Evolutionary conservation across 352 stramenopile species (phyloP).

Genomic region (Peronospora destructor): DNA sequence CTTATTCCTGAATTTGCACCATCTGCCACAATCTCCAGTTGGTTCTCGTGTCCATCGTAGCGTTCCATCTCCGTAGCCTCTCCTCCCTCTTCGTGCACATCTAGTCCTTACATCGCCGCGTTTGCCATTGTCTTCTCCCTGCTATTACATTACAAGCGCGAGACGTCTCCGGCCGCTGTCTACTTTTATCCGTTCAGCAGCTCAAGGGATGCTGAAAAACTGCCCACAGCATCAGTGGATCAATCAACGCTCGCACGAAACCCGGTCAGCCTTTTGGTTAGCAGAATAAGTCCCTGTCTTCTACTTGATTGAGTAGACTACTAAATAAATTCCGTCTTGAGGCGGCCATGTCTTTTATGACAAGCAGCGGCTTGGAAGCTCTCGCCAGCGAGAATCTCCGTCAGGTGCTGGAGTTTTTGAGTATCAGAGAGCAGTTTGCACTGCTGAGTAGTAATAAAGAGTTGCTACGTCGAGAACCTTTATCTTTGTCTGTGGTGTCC

Average conservation of each 20-base stretch:
- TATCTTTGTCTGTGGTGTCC: slow-evolving; percentile 38
- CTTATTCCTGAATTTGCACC: slow-evolving; percentile 1
- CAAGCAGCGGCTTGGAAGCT: slow-evolving; percentile 15
- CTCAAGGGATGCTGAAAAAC: slow-evolving; percentile 76
- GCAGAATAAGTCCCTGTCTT: slow-evolving; percentile 32
- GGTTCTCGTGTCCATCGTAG: neutral
- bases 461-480: slow-evolving; percentile 36
- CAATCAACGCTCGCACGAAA: slow-evolving; percentile 84
- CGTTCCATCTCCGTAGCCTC: too few species aligned
- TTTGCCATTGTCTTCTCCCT: slow-evolving; percentile 3
- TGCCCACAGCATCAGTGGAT: slow-evolving; percentile 89
- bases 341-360: slow-evolving; percentile 10
- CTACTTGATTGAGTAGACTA: too few species aligned
- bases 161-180: slow-evolving; percentile 5
- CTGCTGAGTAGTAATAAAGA: slow-evolving; percentile 38
- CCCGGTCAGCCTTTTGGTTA: slow-evolving; percentile 62
- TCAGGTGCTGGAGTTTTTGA: slow-evolving; percentile 51
- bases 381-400: slow-evolving; percentile 44
- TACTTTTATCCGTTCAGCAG: slow-evolving; percentile 14
- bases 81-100: neutral
- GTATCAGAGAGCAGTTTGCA: slow-evolving; percentile 47
- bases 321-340: slow-evolving; percentile 1
- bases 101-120: neutral
- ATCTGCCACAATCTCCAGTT: neutral
- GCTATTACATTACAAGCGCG: neutral